These are phyloP conservation scores for Trypanosoma mega DNA, from an alignment of 208 protist species.

Conservation along the genomic window DNA sequence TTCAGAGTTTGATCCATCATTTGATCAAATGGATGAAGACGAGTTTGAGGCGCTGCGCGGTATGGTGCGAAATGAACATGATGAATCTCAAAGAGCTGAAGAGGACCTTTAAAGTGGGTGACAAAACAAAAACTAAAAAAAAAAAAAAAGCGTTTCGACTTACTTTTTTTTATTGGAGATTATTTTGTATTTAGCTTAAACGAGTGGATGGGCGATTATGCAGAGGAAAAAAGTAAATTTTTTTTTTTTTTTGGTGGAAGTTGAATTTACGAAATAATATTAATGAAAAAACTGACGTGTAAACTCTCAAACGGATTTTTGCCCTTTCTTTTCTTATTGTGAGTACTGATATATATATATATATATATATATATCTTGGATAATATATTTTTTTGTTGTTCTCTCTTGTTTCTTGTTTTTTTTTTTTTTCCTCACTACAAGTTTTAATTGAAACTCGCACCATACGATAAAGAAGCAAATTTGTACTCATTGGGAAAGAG, in stretches of 20 bases:
- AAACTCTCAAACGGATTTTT: too few relatives aligned
- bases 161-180: too few relatives aligned
- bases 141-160: not conserved
- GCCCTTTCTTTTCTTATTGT: too few relatives aligned
- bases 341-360: not conserved
- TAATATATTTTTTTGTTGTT: constrained; percentile 13
- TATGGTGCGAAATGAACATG: constrained; percentile 18
- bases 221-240: not conserved
- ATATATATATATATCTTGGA: constrained; percentile 1
- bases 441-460: too few relatives aligned
- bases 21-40: constrained; percentile 50
- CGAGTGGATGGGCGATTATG: not conserved
- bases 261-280: too few relatives aligned
- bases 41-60: constrained; percentile 48
- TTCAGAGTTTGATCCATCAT: constrained; percentile 51
- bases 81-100: not conserved
- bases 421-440: too few relatives aligned
- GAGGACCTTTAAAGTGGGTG: not conserved
- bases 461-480: too few relatives aligned
- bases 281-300: too few relatives aligned
- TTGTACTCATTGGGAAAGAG: too few relatives aligned
- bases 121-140: not conserved
- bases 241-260: constrained; percentile 3
- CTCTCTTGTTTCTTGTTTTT: constrained; percentile 17
- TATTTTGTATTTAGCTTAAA: too few relatives aligned